Evolutionary conservation across 352 stramenopile genomes (phyloP).

Genomic region (Phytophthora melonis): DNA sequence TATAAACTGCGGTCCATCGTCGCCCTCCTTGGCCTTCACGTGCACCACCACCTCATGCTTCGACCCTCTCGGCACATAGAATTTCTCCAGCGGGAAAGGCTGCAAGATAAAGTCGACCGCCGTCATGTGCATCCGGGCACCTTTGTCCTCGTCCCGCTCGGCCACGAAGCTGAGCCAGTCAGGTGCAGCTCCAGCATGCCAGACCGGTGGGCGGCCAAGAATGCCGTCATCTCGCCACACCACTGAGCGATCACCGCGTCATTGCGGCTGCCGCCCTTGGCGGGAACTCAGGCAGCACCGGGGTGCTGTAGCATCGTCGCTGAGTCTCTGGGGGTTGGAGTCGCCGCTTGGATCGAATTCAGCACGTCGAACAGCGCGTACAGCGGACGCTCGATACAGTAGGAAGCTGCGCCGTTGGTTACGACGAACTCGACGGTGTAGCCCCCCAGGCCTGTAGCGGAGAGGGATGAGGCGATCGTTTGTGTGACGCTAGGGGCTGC

Average conservation of each 20-base stretch:
- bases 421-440: conserved; percentile 75
- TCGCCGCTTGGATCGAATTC: conserved; percentile 27
- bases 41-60: conserved; percentile 57
- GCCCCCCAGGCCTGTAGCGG: conserved; percentile 39
- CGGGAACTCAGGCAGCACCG: conserved; percentile 57
- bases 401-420: conserved; percentile 56
- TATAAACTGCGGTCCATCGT: conserved; percentile 56
- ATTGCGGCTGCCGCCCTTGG: conserved; percentile 51
- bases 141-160: conserved; percentile 56
- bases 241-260: conserved; percentile 71
- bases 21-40: conserved; percentile 47
- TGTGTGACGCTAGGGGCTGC: conserved; percentile 44
- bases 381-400: conserved; percentile 63
- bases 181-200: conserved; percentile 40
- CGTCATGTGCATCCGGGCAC: conserved; percentile 72
- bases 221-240: conserved; percentile 71
- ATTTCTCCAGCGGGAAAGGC: conserved; percentile 78
- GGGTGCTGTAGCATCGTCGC: not conserved
- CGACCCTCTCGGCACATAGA: conserved; percentile 55
- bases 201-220: conserved; percentile 42
- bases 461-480: conserved; percentile 51
- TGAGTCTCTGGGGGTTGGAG: conserved; percentile 1
- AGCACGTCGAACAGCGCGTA: conserved; percentile 53
- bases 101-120: conserved; percentile 88
- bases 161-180: conserved; percentile 71